Conservation (phyloP, 768 basidiomycete genomes). For the Pulveroboletus sp. region DNA sequence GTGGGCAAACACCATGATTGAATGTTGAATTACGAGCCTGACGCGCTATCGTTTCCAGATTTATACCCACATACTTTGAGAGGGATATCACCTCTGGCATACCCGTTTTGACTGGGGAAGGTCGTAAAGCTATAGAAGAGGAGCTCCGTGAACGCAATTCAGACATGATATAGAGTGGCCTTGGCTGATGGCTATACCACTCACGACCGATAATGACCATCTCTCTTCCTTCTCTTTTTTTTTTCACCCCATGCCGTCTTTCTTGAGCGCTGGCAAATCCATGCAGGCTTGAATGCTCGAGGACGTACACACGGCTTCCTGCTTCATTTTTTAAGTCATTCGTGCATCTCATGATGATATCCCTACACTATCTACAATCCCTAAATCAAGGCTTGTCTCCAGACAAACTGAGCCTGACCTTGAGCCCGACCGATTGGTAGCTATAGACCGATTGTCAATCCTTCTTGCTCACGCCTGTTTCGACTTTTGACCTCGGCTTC, state of each 20-base stretch:
- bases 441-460: too few relatives aligned
- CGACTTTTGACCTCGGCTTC: too few relatives aligned
- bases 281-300: slow-evolving; percentile 1
- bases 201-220: slow-evolving; percentile 11
- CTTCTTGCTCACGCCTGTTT: too few relatives aligned
- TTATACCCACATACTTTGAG: slow-evolving; percentile 74
- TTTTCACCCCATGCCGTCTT: background rate
- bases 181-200: background rate
- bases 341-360: slow-evolving; percentile 23
- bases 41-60: slow-evolving; percentile 37
- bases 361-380: slow-evolving; percentile 22
- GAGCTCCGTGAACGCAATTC: slow-evolving; percentile 41
- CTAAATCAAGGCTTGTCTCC: slow-evolving; percentile 9
- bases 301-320: background rate
- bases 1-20: slow-evolving; percentile 29
- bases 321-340: slow-evolving; percentile 9
- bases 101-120: slow-evolving; percentile 63
- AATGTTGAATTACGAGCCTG: background rate
- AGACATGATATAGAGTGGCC: slow-evolving; percentile 13
- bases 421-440: background rate
- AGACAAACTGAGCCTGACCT: background rate
- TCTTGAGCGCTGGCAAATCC: slow-evolving; percentile 5
- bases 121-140: slow-evolving; percentile 66
- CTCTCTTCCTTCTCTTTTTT: background rate
- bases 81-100: slow-evolving; percentile 60